Base-by-base conservation (phyloP, 441 rosid genomes). In the Mallotus japonicus region DNA sequence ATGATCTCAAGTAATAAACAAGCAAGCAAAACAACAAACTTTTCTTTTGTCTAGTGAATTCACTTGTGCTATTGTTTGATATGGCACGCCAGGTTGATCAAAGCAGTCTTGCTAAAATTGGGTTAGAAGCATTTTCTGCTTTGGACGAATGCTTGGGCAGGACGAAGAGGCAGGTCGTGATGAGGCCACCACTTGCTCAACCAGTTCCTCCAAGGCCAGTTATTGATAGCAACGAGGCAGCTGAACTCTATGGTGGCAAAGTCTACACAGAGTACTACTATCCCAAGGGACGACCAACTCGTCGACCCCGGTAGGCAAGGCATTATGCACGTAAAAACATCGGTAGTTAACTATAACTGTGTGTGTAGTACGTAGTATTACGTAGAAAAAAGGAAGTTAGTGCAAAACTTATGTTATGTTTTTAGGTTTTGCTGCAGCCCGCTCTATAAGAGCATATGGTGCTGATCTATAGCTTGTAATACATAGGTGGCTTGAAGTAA, bases 71-170 rank as follows among this genome's bases (percentile, higher is more conserved):
- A 42, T 42, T 42, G 46, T 42, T 42, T 42, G 46, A 42, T 42
- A 55, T 44, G 65, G 57, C 69, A 49, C 50, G 9, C 28, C 51
- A 75, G 51, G 64, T 1, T 60, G 64, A 32, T 32, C 34, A 5
- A 8, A 32, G 8, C 20, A 58, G 0, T 22, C 44, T 32, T 32
- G 12, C 44, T 60, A 60, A 32, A 60, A 60, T 60, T 15, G 44
- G 44, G 46, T 34, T 6, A 44, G 44, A 60, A 32, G 44, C 12
- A 32, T 60, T 60, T 60, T 28, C 63, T 0, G 63, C 63, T 6
- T 28, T 59, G 42, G 63, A 60, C 32, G 44, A 60, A 32, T 34
- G 32, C 8, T 60, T 60, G 12, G 0, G 62, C 12, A 59, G 62
- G 15, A n/a, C 19, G 9, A 60, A 34, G 8, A 60, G 15, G 14